A percentile compares a stretch with the other conserved stretches of the same genome.
Conservation (phyloP, 495 filamentous ascomycete species). For the Talaromyces trachyspermus region DNA sequence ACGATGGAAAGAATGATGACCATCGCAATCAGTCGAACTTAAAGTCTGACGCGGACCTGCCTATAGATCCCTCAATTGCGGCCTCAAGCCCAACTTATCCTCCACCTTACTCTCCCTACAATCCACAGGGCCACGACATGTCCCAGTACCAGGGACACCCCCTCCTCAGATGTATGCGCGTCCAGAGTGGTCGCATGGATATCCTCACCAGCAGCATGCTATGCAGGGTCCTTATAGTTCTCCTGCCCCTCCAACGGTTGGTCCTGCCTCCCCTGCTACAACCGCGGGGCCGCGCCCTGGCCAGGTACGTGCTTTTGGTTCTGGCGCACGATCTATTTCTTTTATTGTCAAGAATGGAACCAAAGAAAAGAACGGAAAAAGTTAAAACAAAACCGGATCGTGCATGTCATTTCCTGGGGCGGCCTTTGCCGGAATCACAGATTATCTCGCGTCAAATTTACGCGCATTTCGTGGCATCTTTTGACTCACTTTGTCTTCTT, state of each 20-base stretch:
- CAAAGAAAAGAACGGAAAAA: not conserved
- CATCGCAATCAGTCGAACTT: conserved; percentile 56
- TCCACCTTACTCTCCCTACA: conserved; percentile 78
- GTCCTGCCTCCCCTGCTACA: conserved; percentile 50
- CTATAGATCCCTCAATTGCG: conserved; percentile 98
- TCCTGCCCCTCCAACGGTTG: conserved; percentile 49
- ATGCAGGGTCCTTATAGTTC: conserved; percentile 57
- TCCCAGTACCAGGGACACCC: conserved; percentile 54
- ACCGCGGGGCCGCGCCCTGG: conserved; percentile 56
- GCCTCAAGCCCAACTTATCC: conserved; percentile 87
- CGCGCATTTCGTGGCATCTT: no score
- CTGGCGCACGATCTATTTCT: conserved; percentile 10
- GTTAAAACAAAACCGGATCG: conserved; percentile 5
- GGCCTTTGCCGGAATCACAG: conserved; percentile 2
- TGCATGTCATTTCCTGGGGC: conserved; percentile 9
- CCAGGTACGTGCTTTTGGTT: conserved; percentile 60
- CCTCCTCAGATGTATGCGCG: conserved; percentile 66
- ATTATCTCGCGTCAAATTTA: no score
- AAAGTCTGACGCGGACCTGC: conserved; percentile 91
- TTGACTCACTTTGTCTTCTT: conserved; percentile 17
- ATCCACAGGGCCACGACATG: conserved; percentile 75
- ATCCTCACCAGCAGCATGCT: conserved; percentile 55
- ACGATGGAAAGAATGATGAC: conserved; percentile 64
- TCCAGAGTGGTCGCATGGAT: conserved; percentile 75
- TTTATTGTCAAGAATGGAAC: conserved; percentile 8